A percentile compares a stretch with the other conserved stretches of the same genome.
These are phyloP conservation scores for Mucor irregularis DNA, from an alignment of 371 early-diverging fungal species.

Conservation along the genomic window DNA sequence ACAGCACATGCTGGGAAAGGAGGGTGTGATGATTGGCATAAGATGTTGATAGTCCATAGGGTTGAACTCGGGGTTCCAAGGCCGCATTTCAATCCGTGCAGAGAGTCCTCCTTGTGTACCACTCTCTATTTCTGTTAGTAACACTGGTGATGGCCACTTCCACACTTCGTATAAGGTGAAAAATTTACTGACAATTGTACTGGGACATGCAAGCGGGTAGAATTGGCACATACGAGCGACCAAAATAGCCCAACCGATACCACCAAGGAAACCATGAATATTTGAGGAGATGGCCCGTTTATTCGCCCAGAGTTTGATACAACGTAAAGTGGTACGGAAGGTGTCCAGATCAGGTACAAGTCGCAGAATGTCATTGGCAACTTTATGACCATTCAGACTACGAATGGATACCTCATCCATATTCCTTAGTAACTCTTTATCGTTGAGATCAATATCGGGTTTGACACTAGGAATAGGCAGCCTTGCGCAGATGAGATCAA, in stretches of 20 bases:
- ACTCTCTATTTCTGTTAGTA: conserved; percentile 77
- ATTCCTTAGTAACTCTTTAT: conserved; percentile 67
- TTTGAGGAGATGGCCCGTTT: conserved; percentile 84
- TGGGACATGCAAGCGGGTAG: conserved; percentile 83
- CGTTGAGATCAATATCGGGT: conserved; percentile 68
- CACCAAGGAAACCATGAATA: conserved; percentile 91
- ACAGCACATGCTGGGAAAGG: conserved; percentile 98
- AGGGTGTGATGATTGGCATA: conserved; percentile 96
- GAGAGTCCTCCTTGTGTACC: conserved; percentile 30
- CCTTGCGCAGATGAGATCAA: conserved; percentile 87
- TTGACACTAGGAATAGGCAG: conserved; percentile 65
- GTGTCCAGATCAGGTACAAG: conserved; percentile 79
- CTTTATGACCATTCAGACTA: conserved; percentile 86
- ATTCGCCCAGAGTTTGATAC: conserved; percentile 94
- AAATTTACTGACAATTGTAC: conserved; percentile 76
- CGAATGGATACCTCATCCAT: conserved; percentile 81
- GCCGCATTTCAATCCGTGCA: conserved; percentile 61
- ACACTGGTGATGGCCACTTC: conserved; percentile 87
- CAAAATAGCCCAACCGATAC: conserved; percentile 93
- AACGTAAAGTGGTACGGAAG: conserved; percentile 82
- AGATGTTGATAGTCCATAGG: conserved; percentile 51
- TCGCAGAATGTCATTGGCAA: conserved; percentile 85
- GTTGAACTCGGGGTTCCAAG: conserved; percentile 80
- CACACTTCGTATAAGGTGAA: conserved; percentile 61
- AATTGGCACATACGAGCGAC: conserved; percentile 92